Base-by-base conservation (phyloP, 805 yeast genomes). In the Pichia cephalocereana region DNA sequence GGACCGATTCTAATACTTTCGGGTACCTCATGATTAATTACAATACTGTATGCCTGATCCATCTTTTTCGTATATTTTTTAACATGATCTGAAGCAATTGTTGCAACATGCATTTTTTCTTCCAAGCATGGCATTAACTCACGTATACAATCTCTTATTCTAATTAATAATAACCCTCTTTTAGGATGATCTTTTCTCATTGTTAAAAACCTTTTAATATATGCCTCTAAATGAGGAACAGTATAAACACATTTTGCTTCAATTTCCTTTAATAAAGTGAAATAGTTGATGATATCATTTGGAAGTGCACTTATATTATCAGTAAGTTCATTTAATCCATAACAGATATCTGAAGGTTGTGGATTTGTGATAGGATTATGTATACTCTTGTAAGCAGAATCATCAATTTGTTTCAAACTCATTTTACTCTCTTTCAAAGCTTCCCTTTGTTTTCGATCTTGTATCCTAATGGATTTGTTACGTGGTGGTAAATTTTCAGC, bases 91-190 rank as follows among this genome's bases (percentile, higher is more conserved):
- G 86, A 76, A 23, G 97, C 96, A 38, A 87, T 82, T 1, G 91
- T 83, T 6, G 97, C 91, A 40, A 93, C 96, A 64, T 91, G 97
- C 95, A 93, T 88, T 66, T 93, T 93, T 63, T 93, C 97, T 62
- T 91, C 98, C 47, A 91, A 67, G 52, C 96, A 86, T 0, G 98
- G 97, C 70, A 91, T 80, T 48, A 91, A 72, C 49, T 86, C 96
- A 53, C 70, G 72, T 53, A 78, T 69, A 48, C 72, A 67, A 30
- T 71, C 70, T 47, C 74, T 65, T 49, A 78, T 74, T 27, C 62
- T 56, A 28, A 62, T 55, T 51, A 76, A 61, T 8, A 71, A 59
- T 19, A 61, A 50, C 46, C 66, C 64, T 49, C 73, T 59, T 52
- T 68, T 67, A 8, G 70, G 70, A 50, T 68, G 69, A 38, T 59